Percentiles rank a stretch among this genome's conserved stretches.
phyloP scores from a whole-genome alignment of 1,284 basidiomycete genomes.

The Mixia osmundae region DNA sequence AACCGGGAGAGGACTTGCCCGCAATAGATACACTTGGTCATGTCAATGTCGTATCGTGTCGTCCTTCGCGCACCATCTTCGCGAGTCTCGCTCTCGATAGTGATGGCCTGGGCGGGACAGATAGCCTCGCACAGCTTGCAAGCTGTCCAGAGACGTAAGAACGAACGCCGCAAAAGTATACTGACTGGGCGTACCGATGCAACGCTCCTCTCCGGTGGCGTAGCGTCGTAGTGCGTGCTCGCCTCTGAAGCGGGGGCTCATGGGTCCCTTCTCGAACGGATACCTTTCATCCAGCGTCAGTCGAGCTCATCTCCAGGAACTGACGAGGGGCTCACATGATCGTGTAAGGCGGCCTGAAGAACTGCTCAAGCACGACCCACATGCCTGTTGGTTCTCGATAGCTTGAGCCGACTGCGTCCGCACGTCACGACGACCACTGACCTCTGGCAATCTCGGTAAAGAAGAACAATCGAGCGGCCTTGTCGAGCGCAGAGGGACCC shows the following conservation, averaged over 20 bases:
- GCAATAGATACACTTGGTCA: constrained; percentile 81
- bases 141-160: constrained; percentile 29
- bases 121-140: constrained; percentile 99
- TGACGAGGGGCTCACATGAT: constrained; percentile 37
- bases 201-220: constrained; percentile 93
- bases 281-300: constrained; percentile 43
- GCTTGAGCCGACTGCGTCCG: background rate
- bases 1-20: background rate
- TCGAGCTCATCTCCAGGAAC: background rate
- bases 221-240: constrained; percentile 97
- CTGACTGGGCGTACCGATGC: constrained; percentile 47
- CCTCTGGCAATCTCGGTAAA: constrained; percentile 95
- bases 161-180: background rate
- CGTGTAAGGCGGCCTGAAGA: constrained; percentile 63
- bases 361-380: constrained; percentile 98
- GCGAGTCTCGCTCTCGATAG: constrained; percentile 92
- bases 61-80: constrained; percentile 88
- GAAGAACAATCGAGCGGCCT: constrained; percentile 91
- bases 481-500: constrained; percentile 66
- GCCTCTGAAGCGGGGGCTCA: constrained; percentile 93
- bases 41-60: constrained; percentile 77
- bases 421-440: constrained; percentile 23
- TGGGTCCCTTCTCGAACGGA: constrained; percentile 90
- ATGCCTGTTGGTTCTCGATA: constrained; percentile 37
- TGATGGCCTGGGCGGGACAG: constrained; percentile 97